Evolutionary conservation across 306 rosid species (phyloP).

Genomic region (apple (Malus domestica)): ASM211411v1 NC_041800.1:27088233-27088732

Average conservation of each 20-base stretch:
- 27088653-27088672: conserved; percentile 47
- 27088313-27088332: conserved; percentile 99
- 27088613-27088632: conserved; percentile 94
- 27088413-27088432: conserved; percentile 78
- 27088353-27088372: conserved; percentile 98
- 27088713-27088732: background rate
- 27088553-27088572: conserved; percentile 98
- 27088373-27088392: conserved; percentile 94
- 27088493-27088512: conserved; percentile 1
- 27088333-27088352: conserved; percentile 98
- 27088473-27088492: conserved; percentile 1
- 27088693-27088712: background rate
- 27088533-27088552: conserved; percentile 49
- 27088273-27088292: conserved; percentile 96
- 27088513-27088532: conserved; percentile 1
- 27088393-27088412: conserved; percentile 97
- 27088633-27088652: conserved; percentile 85
- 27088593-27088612: conserved; percentile 99
- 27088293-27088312: conserved; percentile 99
- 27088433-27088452: conserved; percentile 19
- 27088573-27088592: conserved; percentile 98
- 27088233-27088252: conserved; percentile 67
- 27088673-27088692: conserved; percentile 3
- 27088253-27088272: conserved; percentile 99
- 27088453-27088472: background rate